Evolutionary conservation across 257 asterid genomes (phyloP).

Genomic region (Nyctanthes arbortristis): DNA sequence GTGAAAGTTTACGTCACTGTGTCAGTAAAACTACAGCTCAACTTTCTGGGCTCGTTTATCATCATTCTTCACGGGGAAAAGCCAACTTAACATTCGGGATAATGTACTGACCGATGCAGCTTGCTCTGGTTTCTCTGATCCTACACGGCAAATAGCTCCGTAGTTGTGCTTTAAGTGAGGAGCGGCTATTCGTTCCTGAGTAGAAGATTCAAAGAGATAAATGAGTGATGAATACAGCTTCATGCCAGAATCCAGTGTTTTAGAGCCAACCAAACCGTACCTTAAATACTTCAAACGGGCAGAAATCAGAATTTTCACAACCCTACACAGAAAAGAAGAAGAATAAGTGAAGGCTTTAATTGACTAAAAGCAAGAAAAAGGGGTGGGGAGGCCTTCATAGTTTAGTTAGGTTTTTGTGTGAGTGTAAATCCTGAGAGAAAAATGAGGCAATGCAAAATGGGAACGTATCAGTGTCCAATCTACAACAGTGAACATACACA

Average conservation of each 20-base stretch:
- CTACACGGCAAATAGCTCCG: conserved; percentile 53
- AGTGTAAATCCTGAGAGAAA: background rate
- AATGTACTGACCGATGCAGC: conserved; percentile 34
- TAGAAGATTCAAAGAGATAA: conserved; percentile 12
- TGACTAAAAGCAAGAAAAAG: conserved; percentile 10
- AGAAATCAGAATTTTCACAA: conserved; percentile 68
- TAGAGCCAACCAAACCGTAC: conserved; percentile 33
- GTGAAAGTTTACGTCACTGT: background rate
- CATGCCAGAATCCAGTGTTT: background rate
- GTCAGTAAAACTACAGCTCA: conserved; percentile 45
- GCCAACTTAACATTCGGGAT: conserved; percentile 49
- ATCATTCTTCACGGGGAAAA: conserved; percentile 37
- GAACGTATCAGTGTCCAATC: background rate
- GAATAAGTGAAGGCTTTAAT: conserved; percentile 10
- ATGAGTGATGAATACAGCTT: background rate
- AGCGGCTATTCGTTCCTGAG: conserved; percentile 72
- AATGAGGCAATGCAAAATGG: background rate
- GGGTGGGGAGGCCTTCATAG: background rate
- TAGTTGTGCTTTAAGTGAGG: conserved; percentile 86
- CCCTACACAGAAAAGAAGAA: conserved; percentile 48
- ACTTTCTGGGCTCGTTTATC: conserved; percentile 30
- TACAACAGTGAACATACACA: background rate
- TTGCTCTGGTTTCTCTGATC: conserved; percentile 29
- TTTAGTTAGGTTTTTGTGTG: background rate
- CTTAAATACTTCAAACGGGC: conserved; percentile 85